These are phyloP conservation scores for Cordyceps cicadae DNA, from an alignment of 2,329 filamentous ascomycete genomes.

Conservation along the genomic window DNA sequence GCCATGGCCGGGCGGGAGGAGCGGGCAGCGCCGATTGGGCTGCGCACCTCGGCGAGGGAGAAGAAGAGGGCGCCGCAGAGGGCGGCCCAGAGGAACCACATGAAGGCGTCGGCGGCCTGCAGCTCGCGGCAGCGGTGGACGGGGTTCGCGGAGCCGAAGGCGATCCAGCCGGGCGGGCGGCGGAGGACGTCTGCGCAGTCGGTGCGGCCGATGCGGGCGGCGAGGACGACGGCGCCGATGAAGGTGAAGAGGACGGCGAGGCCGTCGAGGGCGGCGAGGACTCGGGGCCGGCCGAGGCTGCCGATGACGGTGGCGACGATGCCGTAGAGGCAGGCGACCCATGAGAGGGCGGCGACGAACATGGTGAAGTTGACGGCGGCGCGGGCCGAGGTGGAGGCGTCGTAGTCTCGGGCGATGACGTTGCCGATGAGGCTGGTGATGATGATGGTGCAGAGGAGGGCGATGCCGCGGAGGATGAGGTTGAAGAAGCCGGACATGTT, in stretches of 20 bases:
- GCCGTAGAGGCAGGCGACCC: conserved; percentile 58
- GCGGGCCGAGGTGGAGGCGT: conserved; percentile 33
- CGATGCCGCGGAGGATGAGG: conserved; percentile 37
- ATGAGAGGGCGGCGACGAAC: conserved; percentile 59
- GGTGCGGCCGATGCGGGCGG: conserved; percentile 59
- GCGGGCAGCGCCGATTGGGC: conserved; percentile 34
- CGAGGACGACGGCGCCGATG: conserved; percentile 60
- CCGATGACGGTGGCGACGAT: conserved; percentile 48
- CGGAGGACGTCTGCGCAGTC: conserved; percentile 51
- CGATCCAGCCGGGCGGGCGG: conserved; percentile 45
- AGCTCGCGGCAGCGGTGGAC: conserved; percentile 64
- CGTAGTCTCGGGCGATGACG: conserved; percentile 43
- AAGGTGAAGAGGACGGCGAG: conserved; percentile 60
- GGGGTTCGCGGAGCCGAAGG: conserved; percentile 50
- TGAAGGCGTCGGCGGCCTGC: conserved; percentile 65
- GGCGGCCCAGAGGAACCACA: conserved; percentile 67
- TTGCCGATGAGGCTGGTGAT: conserved; percentile 50
- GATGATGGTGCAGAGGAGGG: conserved; percentile 45
- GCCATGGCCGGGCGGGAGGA: conserved; percentile 45
- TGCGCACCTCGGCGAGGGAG: conserved; percentile 43
- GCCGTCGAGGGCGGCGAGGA: conserved; percentile 48
- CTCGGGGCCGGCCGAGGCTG: conserved; percentile 41
- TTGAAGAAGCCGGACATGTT: conserved; percentile 33
- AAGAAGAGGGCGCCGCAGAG: conserved; percentile 52
- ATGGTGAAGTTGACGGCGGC: conserved; percentile 57